Percentiles rank a stretch among this genome's conserved stretches.
Evolutionary conservation across 2,329 filamentous ascomycete species (phyloP).

Genomic region (Penicillium expansum): DNA sequence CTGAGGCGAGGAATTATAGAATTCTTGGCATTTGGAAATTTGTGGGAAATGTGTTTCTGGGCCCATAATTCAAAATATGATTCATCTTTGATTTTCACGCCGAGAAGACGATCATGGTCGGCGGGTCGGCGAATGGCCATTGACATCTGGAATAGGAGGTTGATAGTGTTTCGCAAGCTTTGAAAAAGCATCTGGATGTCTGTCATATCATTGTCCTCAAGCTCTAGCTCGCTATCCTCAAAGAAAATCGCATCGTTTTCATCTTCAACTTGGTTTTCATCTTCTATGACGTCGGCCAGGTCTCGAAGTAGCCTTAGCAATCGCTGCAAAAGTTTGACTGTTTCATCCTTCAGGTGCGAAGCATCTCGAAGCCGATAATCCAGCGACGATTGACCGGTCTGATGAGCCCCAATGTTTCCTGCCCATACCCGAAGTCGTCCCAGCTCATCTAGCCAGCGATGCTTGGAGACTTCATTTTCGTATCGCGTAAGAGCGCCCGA

Average conservation of each 20-base stretch:
- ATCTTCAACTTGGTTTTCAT: not conserved
- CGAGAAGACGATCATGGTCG: constrained; percentile 31
- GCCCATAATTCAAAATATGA: not conserved
- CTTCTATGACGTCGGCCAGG: constrained; percentile 4
- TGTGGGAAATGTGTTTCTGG: not conserved
- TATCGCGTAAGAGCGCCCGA: not conserved
- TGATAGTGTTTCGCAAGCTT: constrained; percentile 24
- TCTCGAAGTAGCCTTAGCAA: constrained; percentile 6
- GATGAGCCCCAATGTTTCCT: constrained; percentile 34
- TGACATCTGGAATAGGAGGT: constrained; percentile 37
- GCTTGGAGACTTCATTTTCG: not conserved
- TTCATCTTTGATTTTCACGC: not conserved
- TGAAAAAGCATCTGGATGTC: constrained; percentile 19
- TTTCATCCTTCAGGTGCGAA: constrained; percentile 17
- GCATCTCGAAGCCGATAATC: constrained; percentile 33
- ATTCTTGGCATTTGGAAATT: not conserved
- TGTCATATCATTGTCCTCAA: not conserved
- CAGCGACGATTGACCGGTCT: constrained; percentile 27
- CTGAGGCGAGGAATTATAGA: not conserved
- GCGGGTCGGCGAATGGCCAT: constrained; percentile 40
- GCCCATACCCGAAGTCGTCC: constrained; percentile 28
- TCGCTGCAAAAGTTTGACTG: not conserved
- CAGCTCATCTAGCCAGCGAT: constrained; percentile 21
- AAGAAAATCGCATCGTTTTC: not conserved
- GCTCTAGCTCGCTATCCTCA: no score